phyloP scores from a whole-genome alignment of 331 rosid genomes.

The Saraca asoca region DNA sequence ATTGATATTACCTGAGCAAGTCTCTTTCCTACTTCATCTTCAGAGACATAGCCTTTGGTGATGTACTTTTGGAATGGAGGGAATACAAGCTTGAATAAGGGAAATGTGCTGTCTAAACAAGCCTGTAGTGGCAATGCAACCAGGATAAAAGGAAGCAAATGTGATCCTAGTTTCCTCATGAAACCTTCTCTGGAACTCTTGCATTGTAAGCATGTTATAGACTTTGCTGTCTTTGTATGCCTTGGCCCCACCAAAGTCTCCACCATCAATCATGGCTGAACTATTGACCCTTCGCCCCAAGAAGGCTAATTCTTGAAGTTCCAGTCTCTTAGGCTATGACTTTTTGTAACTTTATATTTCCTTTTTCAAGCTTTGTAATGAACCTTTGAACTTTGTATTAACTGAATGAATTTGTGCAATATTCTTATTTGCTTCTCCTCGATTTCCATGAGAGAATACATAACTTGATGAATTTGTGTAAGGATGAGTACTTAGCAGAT shows the following conservation, averaged over 20 bases:
- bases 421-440: too few species aligned
- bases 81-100: constrained; percentile 82
- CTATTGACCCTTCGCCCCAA: too few species aligned
- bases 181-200: constrained; percentile 79
- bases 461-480: too few species aligned
- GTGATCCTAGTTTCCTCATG: constrained; percentile 95
- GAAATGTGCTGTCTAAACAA: constrained; percentile 96
- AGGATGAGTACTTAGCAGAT: too few species aligned
- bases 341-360: too few species aligned
- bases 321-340: too few species aligned
- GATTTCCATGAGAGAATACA: too few species aligned
- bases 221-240: constrained; percentile 99
- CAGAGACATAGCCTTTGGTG: constrained; percentile 95
- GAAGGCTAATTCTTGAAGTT: too few species aligned
- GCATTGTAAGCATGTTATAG: constrained; percentile 97
- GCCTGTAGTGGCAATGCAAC: constrained; percentile 98
- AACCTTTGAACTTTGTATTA: too few species aligned
- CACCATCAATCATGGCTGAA: constrained; percentile 94
- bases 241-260: constrained; percentile 96
- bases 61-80: constrained; percentile 98
- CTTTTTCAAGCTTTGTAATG: too few species aligned
- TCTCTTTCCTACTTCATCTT: constrained; percentile 92
- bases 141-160: constrained; percentile 92
- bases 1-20: constrained; percentile 81
- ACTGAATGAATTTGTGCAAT: too few species aligned